These are phyloP conservation scores for Groenewaldozyma tartarivorans DNA, from an alignment of 805 yeast genomes.

Conservation along the genomic window DNA sequence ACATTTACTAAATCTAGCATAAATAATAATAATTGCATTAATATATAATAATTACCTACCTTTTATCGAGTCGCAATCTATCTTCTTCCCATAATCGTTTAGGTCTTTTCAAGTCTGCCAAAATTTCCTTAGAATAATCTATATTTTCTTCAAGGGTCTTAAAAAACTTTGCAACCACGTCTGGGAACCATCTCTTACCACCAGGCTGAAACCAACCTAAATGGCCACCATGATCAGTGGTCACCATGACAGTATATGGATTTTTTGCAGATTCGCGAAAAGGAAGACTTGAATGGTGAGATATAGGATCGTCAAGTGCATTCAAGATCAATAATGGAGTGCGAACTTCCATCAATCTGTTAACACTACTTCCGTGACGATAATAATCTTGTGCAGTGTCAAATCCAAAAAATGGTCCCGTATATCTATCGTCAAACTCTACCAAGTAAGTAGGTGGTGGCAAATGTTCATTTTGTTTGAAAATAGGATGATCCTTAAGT, in stretches of 20 bases:
- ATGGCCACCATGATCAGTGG: conserved; percentile 71
- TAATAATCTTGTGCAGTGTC: conserved; percentile 58
- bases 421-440: conserved; percentile 57
- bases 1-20: too few species aligned
- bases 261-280: conserved; percentile 39
- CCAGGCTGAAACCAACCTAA: conserved; percentile 62
- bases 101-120: conserved; percentile 10
- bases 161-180: conserved; percentile 40
- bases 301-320: conserved; percentile 69
- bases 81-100: conserved; percentile 14
- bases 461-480: conserved; percentile 23
- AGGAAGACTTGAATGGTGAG: conserved; percentile 46
- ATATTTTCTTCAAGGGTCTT: conserved; percentile 26
- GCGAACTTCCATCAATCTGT: conserved; percentile 40
- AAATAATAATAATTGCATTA: background rate
- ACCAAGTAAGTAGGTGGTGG: conserved; percentile 24
- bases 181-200: conserved; percentile 59
- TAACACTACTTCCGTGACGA: conserved; percentile 47
- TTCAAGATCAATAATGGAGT: conserved; percentile 59
- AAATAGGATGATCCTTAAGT: conserved; percentile 24
- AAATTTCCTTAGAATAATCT: conserved; percentile 13
- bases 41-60: background rate
- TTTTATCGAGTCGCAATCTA: conserved; percentile 7
- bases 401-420: conserved; percentile 60
- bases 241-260: conserved; percentile 49